phyloP scores from a whole-genome alignment of 2,329 filamentous ascomycete species.

The Ascochyta fabae region DNA sequence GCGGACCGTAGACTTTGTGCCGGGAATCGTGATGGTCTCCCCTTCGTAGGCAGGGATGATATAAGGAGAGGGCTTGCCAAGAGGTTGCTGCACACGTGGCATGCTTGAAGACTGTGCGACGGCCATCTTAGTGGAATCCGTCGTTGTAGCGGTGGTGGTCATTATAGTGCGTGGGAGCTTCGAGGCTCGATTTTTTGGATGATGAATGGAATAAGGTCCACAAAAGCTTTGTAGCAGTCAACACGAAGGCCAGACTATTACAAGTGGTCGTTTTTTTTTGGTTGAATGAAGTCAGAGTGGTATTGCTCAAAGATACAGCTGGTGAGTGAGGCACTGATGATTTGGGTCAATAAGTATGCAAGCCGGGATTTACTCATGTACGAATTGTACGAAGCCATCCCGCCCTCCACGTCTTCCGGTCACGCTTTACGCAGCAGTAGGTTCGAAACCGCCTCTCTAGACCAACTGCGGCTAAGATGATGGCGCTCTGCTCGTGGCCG shows the following conservation, averaged over 20 bases:
- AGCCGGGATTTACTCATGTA: background rate
- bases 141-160: constrained; percentile 4
- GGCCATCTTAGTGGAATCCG: constrained; percentile 2
- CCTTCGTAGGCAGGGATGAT: constrained; percentile 26
- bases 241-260: background rate
- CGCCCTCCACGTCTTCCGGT: background rate
- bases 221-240: background rate
- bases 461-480: background rate
- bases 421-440: background rate
- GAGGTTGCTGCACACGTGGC: constrained; percentile 16
- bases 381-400: constrained; percentile 2
- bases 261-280: too few species aligned
- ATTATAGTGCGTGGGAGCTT: background rate
- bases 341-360: background rate
- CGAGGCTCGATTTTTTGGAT: background rate
- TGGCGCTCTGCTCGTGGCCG: background rate
- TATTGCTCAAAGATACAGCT: too few species aligned
- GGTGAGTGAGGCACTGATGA: background rate
- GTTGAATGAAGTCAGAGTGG: too few species aligned
- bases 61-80: constrained; percentile 21
- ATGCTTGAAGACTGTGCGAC: constrained; percentile 4
- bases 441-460: background rate
- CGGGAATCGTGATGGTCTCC: constrained; percentile 23
- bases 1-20: constrained; percentile 25
- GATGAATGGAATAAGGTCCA: too few species aligned